Base-by-base conservation (phyloP, 2,329 filamentous ascomycete genomes). In the Ophiocordyceps camponoti-floridani region DNA sequence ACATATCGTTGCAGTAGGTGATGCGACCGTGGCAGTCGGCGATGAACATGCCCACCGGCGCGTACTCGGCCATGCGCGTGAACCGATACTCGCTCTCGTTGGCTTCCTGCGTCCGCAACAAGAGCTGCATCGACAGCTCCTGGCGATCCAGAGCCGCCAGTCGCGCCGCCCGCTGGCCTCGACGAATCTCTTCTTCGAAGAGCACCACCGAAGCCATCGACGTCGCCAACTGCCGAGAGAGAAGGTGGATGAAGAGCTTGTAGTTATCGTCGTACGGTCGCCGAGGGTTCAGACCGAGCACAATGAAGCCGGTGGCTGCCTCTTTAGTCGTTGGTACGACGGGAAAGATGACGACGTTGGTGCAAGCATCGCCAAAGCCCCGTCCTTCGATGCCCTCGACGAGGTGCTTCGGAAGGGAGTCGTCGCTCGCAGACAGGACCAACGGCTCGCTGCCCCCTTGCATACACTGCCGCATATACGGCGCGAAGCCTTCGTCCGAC, bases 31-130 rank as follows among this genome's bases (percentile, higher is more conserved):
- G 60, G 0, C 74, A 69, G 54, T 86, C 74, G n/a, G 83, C 82
- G 51, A 91, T 88, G 57, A 89, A 89, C 64, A 93, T 81, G 27
- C 84, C 85, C 1, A 88, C 84, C 0, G 84, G 84, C 0, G 83
- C 82, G 50, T 86, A 84, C 55, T 88, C 84, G 2, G 84, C 83
- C 82, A 91, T 87, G 41, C 83, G 72, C 1, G 82, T 85, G 56
- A 91, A 91, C 47, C 81, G 80, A 30, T 82, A 79, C 57, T 91
- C 84, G 56, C 77, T 77, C 53, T 80, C 75, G 40, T 72, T 67
- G 0, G 74, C 73, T 53, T 80, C 73, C 51, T 74, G 70, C 1
- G 75, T 78, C 30, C 73, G 65, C 16, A 81, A 68, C 40, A 78
- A 77, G 13, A 91, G 68, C 56, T 89, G 81, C 56, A 84, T 73